These are phyloP conservation scores for Arthrobotrys sphaeroides DNA, from an alignment of 2,329 filamentous ascomycete species.

Conservation along the genomic window DNA sequence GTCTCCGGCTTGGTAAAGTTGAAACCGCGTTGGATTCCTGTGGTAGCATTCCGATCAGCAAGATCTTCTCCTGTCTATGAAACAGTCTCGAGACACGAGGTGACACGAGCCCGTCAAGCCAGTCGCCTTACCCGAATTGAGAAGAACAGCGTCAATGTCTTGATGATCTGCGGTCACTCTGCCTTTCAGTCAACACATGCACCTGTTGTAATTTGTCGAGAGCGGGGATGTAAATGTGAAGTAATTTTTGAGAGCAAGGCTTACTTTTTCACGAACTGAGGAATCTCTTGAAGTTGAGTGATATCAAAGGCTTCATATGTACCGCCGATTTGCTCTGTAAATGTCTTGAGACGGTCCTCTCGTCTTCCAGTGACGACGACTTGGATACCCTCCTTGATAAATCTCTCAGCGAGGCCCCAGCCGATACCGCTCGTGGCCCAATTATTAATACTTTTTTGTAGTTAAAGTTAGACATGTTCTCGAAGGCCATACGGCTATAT, in stretches of 20 bases:
- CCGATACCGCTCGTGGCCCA: conserved; percentile 69
- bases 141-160: conserved; percentile 67
- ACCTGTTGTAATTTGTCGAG: conserved; percentile 24
- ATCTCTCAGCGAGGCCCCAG: conserved; percentile 63
- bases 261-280: conserved; percentile 62
- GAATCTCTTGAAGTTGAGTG: conserved; percentile 62
- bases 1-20: conserved; percentile 64
- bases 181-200: conserved; percentile 45
- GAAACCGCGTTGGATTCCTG: conserved; percentile 63
- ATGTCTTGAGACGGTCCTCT: conserved; percentile 65
- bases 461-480: conserved; percentile 62
- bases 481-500: background rate
- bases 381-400: conserved; percentile 65
- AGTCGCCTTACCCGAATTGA: conserved; percentile 66
- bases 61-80: background rate
- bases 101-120: background rate
- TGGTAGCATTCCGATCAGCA: background rate
- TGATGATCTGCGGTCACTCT: conserved; percentile 62
- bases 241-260: conserved; percentile 8
- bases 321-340: conserved; percentile 63
- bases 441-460: conserved; percentile 69
- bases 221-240: background rate
- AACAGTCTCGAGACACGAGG: background rate
- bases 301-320: conserved; percentile 63
- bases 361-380: conserved; percentile 70